These are phyloP conservation scores for Pouteria glomerata DNA, from an alignment of 148 eudicot genomes.

Conservation along the genomic window DNA sequence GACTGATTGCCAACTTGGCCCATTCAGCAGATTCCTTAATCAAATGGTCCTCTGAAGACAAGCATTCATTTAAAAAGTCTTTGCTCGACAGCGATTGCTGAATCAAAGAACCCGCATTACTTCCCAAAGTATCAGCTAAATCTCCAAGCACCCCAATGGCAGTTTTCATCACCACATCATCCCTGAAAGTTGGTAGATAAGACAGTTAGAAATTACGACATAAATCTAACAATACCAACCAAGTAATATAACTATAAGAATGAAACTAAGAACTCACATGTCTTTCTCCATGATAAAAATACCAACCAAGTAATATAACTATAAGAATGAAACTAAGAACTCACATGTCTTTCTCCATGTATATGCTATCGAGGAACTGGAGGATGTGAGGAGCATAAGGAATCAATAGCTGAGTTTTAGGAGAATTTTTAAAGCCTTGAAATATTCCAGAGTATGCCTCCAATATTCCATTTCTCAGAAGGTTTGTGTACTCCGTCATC, in stretches of 20 bases:
- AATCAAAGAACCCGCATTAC: slow-evolving; percentile 71
- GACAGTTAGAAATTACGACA: not conserved
- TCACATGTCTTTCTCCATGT: slow-evolving; percentile 88
- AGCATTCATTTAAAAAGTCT: slow-evolving; percentile 76
- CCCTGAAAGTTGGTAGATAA: slow-evolving; percentile 42
- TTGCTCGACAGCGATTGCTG: slow-evolving; percentile 79
- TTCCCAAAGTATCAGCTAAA: slow-evolving; percentile 87
- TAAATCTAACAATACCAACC: not conserved
- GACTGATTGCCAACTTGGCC: slow-evolving; percentile 80
- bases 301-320: not conserved
- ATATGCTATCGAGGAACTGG: slow-evolving; percentile 77
- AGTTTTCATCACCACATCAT: slow-evolving; percentile 86
- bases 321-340: slow-evolving; percentile 21
- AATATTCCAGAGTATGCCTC: slow-evolving; percentile 92
- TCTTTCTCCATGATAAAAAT: slow-evolving; percentile 84
- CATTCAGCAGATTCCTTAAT: slow-evolving; percentile 97
- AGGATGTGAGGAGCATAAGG: slow-evolving; percentile 74
- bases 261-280: slow-evolving; percentile 50
- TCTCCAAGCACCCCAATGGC: slow-evolving; percentile 97
- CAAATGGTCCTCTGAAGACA: slow-evolving; percentile 79
- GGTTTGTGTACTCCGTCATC: slow-evolving; percentile 68
- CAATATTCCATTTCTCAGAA: slow-evolving; percentile 74
- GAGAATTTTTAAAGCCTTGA: slow-evolving; percentile 86
- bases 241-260: not conserved
- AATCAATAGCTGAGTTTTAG: slow-evolving; percentile 63